These are phyloP conservation scores for Kluyveromyces dobzhanskii DNA, from an alignment of 805 yeast species.

Conservation along the genomic window DNA sequence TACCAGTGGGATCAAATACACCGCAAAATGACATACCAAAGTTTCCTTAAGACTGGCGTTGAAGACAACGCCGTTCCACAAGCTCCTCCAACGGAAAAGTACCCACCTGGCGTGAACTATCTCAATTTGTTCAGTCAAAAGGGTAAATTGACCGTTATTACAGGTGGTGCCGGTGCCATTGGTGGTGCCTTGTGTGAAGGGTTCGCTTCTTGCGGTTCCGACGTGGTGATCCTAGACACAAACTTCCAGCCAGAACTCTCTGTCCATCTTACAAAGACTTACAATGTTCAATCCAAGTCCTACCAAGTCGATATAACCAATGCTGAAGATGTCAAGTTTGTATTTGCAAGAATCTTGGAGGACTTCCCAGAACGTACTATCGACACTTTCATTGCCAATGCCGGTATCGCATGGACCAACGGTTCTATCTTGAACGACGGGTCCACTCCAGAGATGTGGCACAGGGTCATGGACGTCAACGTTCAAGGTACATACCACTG, in stretches of 20 bases:
- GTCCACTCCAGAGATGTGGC: conserved; percentile 47
- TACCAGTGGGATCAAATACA: no score
- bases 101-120: conserved; percentile 8
- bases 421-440: conserved; percentile 43
- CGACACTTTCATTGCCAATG: conserved; percentile 82
- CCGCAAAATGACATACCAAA: conserved; percentile 13
- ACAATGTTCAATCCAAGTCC: conserved; percentile 55
- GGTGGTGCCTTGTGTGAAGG: conserved; percentile 78
- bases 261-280: conserved; percentile 28
- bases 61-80: conserved; percentile 12
- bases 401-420: conserved; percentile 80
- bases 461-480: conserved; percentile 64
- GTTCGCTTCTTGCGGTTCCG: conserved; percentile 78
- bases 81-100: conserved; percentile 12
- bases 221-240: conserved; percentile 15
- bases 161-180: conserved; percentile 83
- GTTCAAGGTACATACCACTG: conserved; percentile 75
- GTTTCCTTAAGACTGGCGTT: conserved; percentile 10
- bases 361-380: conserved; percentile 67
- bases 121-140: conserved; percentile 67
- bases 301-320: conserved; percentile 30
- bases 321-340: conserved; percentile 20
- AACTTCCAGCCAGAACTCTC: conserved; percentile 13
- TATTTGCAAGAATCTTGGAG: conserved; percentile 32
- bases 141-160: conserved; percentile 74